Conservation (phyloP, 495 filamentous ascomycete species). For the Talaromyces stipitatus region DNA sequence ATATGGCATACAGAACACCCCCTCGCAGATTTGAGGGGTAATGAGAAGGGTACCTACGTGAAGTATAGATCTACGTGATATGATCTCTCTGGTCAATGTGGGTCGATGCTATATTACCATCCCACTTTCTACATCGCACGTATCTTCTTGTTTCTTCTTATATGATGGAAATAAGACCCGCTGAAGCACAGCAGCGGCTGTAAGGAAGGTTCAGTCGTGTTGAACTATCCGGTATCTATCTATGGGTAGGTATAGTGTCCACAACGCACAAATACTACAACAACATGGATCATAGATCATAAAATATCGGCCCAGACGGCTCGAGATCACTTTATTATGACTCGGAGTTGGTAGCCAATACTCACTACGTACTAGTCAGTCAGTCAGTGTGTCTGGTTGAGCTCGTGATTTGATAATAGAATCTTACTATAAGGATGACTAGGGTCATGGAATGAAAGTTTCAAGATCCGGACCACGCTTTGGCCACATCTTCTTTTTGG, state of each 20-base stretch:
- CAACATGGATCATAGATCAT: not conserved
- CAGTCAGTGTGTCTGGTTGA: not conserved
- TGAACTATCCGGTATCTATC: too few relatives aligned
- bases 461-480: not conserved
- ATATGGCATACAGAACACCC: not conserved
- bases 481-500: slow-evolving; percentile 5
- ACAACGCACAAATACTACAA: not conserved
- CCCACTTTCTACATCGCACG: not conserved
- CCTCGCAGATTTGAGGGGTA: slow-evolving; percentile 4
- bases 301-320: not conserved
- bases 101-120: not conserved
- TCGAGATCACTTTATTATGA: not conserved
- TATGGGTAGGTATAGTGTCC: not conserved
- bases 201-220: not conserved
- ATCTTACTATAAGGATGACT: not conserved
- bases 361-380: too few relatives aligned
- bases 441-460: not conserved
- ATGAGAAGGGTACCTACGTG: not conserved
- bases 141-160: not conserved
- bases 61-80: slow-evolving; percentile 1
- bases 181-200: not conserved
- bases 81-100: slow-evolving; percentile 1
- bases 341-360: not conserved
- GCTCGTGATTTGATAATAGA: not conserved
- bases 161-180: not conserved